These are phyloP conservation scores for Candida suzukii DNA, from an alignment of 805 yeast species.

Conservation along the genomic window DNA sequence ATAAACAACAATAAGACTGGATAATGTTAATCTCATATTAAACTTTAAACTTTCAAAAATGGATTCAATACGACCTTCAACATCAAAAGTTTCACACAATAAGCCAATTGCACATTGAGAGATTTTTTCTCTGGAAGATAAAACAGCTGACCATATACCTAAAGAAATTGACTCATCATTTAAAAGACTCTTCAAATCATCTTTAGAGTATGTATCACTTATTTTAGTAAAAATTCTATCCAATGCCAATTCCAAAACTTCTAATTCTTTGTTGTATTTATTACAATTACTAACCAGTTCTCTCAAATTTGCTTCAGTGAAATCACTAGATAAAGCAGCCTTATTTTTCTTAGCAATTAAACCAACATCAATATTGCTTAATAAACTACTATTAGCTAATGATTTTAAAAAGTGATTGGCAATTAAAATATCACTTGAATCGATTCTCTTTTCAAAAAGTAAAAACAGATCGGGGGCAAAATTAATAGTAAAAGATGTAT, in stretches of 20 bases:
- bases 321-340: not conserved
- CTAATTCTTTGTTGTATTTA: constrained; percentile 20
- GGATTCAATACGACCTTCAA: constrained; percentile 73
- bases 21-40: constrained; percentile 38
- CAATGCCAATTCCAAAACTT: constrained; percentile 10
- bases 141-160: constrained; percentile 72
- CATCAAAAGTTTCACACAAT: constrained; percentile 71
- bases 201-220: constrained; percentile 15
- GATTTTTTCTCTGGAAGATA: constrained; percentile 50
- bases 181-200: constrained; percentile 27
- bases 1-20: constrained; percentile 30
- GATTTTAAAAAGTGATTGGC: constrained; percentile 11
- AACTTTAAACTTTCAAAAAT: constrained; percentile 45
- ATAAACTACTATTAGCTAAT: constrained; percentile 9
- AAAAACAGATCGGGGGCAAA: constrained; percentile 18
- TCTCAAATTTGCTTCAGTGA: constrained; percentile 11
- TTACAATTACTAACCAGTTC: constrained; percentile 17
- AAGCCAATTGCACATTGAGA: constrained; percentile 68
- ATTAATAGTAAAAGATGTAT: constrained; percentile 11
- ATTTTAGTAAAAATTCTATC: constrained; percentile 18
- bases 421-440: constrained; percentile 10
- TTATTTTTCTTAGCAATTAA: constrained; percentile 12
- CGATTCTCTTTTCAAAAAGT: constrained; percentile 15
- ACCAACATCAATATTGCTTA: constrained; percentile 17
- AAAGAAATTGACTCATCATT: constrained; percentile 35